Conservation (phyloP, 2,329 filamentous ascomycete genomes). For the Fusarium foetens region DNA sequence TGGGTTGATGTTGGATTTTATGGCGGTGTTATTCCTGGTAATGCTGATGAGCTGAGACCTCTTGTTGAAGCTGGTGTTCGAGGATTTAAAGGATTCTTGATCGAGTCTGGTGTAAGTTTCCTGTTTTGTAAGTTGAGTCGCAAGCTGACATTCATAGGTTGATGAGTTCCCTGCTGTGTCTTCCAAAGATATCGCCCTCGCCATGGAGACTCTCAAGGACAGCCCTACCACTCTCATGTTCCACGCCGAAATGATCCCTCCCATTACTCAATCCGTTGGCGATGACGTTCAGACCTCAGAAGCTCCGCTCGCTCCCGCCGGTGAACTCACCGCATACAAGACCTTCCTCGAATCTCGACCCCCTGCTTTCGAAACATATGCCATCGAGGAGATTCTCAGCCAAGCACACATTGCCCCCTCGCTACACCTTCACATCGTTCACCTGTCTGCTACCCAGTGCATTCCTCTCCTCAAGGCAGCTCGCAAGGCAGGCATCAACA, state of each 20-base stretch:
- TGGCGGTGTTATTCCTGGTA: slow-evolving; percentile 92
- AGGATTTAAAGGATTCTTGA: slow-evolving; percentile 97
- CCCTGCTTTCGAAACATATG: slow-evolving; percentile 89
- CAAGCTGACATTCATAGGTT: slow-evolving; percentile 64
- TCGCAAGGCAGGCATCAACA: slow-evolving; percentile 77
- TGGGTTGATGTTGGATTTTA: slow-evolving; percentile 99
- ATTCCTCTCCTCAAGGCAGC: slow-evolving; percentile 84
- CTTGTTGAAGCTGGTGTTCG: slow-evolving; percentile 87
- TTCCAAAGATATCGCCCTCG: slow-evolving; percentile 78
- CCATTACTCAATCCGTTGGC: slow-evolving; percentile 80
- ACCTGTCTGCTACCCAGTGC: slow-evolving; percentile 88
- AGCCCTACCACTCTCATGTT: slow-evolving; percentile 96
- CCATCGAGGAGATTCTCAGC: slow-evolving; percentile 85
- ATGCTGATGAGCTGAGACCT: slow-evolving; percentile 79
- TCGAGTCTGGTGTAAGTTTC: slow-evolving; percentile 87
- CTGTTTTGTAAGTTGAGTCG: background rate
- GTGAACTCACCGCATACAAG: slow-evolving; percentile 79
- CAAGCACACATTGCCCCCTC: slow-evolving; percentile 82
- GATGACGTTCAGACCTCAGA: slow-evolving; percentile 77
- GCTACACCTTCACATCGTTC: slow-evolving; percentile 91
- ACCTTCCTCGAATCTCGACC: slow-evolving; percentile 94
- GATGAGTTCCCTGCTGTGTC: slow-evolving; percentile 97
- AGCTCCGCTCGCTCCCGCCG: slow-evolving; percentile 75
- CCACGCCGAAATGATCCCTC: slow-evolving; percentile 98
- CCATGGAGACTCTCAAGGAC: slow-evolving; percentile 82